A percentile compares a stretch with the other conserved stretches of the same genome.
Conservation (phyloP, 352 stramenopile species). For the Globisporangium nagaii region DNA sequence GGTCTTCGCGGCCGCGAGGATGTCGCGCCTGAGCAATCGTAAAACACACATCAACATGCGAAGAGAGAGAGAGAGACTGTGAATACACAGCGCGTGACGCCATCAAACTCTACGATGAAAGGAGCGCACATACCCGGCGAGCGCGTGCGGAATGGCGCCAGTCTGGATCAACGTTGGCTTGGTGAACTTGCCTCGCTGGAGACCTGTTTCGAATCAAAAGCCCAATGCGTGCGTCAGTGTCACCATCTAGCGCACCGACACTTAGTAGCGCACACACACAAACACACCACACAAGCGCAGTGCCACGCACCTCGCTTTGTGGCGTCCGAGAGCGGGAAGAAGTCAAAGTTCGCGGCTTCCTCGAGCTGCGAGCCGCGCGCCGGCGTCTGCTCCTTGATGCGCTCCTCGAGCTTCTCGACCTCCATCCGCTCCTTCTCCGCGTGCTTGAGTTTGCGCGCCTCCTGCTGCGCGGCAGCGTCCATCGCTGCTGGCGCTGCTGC, state of each 20-base stretch:
- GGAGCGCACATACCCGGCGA: slow-evolving; percentile 40
- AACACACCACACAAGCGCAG: too few species aligned
- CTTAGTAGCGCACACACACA: not conserved
- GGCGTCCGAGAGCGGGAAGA: slow-evolving; percentile 79
- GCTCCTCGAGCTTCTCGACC: slow-evolving; percentile 51
- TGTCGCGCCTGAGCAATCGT: slow-evolving; percentile 55
- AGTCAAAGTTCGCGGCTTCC: slow-evolving; percentile 73
- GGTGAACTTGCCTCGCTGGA: slow-evolving; percentile 74
- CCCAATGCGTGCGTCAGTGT: not conserved
- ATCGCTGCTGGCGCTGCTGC: slow-evolving; percentile 1
- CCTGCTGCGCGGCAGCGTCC: slow-evolving; percentile 10
- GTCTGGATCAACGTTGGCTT: slow-evolving; percentile 89
- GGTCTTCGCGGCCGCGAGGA: slow-evolving; percentile 91
- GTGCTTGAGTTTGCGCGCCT: slow-evolving; percentile 51
- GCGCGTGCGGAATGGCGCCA: slow-evolving; percentile 78
- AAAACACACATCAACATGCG: not conserved
- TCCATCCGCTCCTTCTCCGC: slow-evolving; percentile 72
- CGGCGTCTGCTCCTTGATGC: slow-evolving; percentile 67
- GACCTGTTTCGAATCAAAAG: slow-evolving; percentile 8
- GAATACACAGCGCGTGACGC: not conserved
- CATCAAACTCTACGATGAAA: not conserved
- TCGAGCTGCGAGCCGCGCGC: slow-evolving; percentile 74
- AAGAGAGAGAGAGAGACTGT: not conserved
- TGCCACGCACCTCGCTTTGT: slow-evolving; percentile 42
- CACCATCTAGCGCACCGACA: not conserved